Conservation (phyloP, 495 filamentous ascomycete genomes). For the Podospora tetraspora region DNA sequence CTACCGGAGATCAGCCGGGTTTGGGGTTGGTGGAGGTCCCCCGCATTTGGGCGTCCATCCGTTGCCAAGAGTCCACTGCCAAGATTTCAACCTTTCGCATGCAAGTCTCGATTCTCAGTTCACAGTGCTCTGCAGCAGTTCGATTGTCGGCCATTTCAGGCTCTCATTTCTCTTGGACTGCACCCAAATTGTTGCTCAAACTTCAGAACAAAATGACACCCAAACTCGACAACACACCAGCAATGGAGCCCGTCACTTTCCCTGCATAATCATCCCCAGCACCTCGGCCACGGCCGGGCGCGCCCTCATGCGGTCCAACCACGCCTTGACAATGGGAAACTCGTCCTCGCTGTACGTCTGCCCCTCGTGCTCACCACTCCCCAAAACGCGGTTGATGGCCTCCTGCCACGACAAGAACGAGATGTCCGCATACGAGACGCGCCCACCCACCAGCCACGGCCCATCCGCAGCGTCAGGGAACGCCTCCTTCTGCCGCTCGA, state of each 20-base stretch:
- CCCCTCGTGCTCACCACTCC: constrained; percentile 1
- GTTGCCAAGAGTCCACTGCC: background rate
- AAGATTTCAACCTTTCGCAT: background rate
- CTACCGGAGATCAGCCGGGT: constrained; percentile 9
- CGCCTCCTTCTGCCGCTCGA: constrained; percentile 41
- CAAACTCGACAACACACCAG: background rate
- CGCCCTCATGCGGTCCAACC: constrained; percentile 30
- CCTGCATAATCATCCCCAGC: background rate
- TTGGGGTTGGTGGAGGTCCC: background rate
- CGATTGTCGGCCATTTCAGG: no score
- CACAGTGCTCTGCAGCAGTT: no score
- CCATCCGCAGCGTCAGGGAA: constrained; percentile 22
- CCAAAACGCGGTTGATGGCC: constrained; percentile 17
- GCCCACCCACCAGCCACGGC: constrained; percentile 52
- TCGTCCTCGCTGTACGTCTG: constrained; percentile 18
- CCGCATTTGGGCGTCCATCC: background rate
- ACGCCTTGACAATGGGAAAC: constrained; percentile 33
- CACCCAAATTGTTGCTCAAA: background rate
- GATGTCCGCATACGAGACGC: constrained; percentile 54
- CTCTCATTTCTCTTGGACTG: background rate
- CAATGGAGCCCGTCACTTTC: background rate
- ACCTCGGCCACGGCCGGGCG: background rate
- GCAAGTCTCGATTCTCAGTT: no score
- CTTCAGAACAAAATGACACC: background rate
- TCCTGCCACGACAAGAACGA: constrained; percentile 55